Base-by-base conservation (phyloP, 352 stramenopile species). In the Pythium sp. region DNA sequence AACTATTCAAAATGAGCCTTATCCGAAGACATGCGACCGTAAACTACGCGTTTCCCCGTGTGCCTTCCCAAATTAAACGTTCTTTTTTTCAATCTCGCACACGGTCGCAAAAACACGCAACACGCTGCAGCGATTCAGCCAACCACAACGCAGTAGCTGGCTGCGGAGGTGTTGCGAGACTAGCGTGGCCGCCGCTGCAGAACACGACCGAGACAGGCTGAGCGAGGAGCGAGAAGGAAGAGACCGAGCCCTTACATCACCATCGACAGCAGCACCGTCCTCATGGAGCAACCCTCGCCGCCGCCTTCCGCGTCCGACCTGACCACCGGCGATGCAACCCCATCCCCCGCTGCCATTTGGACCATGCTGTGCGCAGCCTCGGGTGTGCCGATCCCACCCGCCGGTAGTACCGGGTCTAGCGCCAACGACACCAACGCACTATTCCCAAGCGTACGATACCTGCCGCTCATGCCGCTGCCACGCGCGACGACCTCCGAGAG, bases 381-480 rank as follows among this genome's bases (percentile, higher is more conserved):
- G 9, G 49, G 49, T 3, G 7, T 56, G 8, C 49, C 49, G n/a
- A 24, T 56, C n/a, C 49, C 49, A 8, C 26, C 26, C n/a, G 49
- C 47, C 47, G 30, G 47, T n/a, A 12, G 47, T 14, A n/a, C 36
- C 28, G 47, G 47, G n/a, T 26, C 18, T 26, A 6, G 47, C 9
- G 6, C n/a, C 7, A 32, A 18, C 22, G 24, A n/a, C 11, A 5
- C 9, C n/a, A 32, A 8, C 9, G 3, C 22, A 36, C n/a, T 30
- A 9, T 24, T 46, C n/a, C 12, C 57, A n/a, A 47, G 53, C 34
- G 57, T 51, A 6, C 57, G n/a, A 11, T 62, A 62, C 36, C 36
- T 62, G 57, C 57, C 57, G n/a, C 57, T 62, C 57, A 62, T 51
- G 32, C 22, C 34, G n/a, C 57, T 51, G 57, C 36, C 57, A 8